These are phyloP conservation scores for Stipa capillata DNA, from an alignment of 176 grass and related monocot species.

Conservation along the genomic window DNA sequence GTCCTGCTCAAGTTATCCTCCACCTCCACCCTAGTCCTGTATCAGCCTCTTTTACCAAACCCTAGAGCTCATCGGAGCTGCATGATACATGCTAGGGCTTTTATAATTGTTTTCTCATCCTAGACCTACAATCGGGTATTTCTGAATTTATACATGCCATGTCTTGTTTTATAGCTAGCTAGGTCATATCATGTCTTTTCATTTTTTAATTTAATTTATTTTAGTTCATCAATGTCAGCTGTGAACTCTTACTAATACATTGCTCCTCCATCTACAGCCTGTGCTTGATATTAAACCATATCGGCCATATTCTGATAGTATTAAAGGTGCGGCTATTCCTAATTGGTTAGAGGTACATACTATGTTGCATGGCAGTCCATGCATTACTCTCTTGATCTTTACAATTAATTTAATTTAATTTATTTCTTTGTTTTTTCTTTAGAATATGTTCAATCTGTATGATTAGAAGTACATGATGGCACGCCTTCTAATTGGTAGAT, in stretches of 20 bases:
- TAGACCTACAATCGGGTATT: too few species aligned
- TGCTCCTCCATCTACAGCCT: conserved; percentile 58
- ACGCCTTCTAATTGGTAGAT: not conserved
- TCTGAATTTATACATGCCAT: too few species aligned
- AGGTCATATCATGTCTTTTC: too few species aligned
- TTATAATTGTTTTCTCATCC: too few species aligned
- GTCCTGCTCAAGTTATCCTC: too few species aligned
- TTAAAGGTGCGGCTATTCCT: conserved; percentile 50
- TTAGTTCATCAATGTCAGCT: conserved; percentile 13
- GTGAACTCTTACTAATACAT: conserved; percentile 30
- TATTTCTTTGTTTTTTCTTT: not conserved
- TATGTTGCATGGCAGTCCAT: not conserved
- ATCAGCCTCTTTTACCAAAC: too few species aligned
- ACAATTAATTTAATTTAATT: too few species aligned
- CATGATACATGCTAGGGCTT: too few species aligned
- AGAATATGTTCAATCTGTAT: not conserved
- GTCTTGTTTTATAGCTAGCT: too few species aligned
- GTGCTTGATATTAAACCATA: conserved; percentile 98
- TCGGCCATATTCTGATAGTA: conserved; percentile 77
- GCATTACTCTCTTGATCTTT: not conserved
- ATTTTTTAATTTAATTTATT: too few species aligned
- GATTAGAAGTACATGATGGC: not conserved
- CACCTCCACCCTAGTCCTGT: too few species aligned
- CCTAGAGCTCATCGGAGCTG: too few species aligned
- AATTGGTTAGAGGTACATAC: conserved; percentile 67